phyloP scores from a whole-genome alignment of 345 rosid genomes.

The Punica granatum region DNA sequence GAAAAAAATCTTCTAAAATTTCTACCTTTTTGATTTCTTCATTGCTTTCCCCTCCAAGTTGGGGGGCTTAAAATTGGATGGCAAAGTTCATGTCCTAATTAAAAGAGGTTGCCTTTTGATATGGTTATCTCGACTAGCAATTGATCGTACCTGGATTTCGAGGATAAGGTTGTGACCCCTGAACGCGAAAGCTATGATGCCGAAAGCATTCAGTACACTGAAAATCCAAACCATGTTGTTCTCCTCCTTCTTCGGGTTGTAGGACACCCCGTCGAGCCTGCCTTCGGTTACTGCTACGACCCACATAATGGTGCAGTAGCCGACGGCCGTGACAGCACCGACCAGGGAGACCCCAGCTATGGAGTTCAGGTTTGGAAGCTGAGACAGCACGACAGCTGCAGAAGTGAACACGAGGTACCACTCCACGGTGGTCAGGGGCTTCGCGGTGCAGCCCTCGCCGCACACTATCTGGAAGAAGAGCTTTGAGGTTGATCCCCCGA shows the following conservation, averaged over 20 bases:
- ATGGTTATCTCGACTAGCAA: neutral
- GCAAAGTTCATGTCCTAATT: too few relatives aligned
- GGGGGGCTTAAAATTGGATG: too few relatives aligned
- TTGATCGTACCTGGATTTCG: conserved; percentile 15
- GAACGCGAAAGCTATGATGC: conserved; percentile 25
- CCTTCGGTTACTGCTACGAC: conserved; percentile 19
- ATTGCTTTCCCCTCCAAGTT: too few relatives aligned
- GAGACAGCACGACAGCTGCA: conserved; percentile 17
- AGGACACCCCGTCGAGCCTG: conserved; percentile 18
- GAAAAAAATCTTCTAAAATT: too few relatives aligned
- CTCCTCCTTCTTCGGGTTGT: conserved; percentile 17
- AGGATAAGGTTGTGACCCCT: conserved; percentile 21
- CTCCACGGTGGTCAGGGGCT: conserved; percentile 16
- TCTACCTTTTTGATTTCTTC: too few relatives aligned
- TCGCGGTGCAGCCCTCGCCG: conserved; percentile 8
- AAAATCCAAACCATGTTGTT: conserved; percentile 12
- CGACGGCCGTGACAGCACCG: conserved; percentile 23
- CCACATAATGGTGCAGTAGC: conserved; percentile 25
- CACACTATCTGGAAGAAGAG: conserved; percentile 21
- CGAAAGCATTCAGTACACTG: conserved; percentile 15
- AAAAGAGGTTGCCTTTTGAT: too few relatives aligned
- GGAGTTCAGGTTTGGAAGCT: conserved; percentile 27
- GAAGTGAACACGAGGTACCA: conserved; percentile 30
- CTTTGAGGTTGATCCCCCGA: conserved; percentile 22
- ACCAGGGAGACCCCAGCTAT: conserved; percentile 19